Conservation (phyloP, 495 filamentous ascomycete genomes). For the Letharia columbiana region DNA sequence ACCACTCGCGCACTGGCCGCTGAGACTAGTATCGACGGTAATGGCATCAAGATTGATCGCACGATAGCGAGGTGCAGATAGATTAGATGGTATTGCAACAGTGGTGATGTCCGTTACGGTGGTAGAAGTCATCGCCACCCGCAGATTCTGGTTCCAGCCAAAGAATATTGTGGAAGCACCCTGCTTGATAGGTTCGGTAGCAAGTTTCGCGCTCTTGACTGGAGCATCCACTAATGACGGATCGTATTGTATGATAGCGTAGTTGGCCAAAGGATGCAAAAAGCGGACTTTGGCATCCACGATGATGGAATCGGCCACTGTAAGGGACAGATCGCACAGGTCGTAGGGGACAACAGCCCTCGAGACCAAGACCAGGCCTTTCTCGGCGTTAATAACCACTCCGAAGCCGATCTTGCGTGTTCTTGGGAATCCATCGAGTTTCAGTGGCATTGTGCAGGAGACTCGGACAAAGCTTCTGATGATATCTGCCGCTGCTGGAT, state of each 20-base stretch:
- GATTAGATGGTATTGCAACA: slow-evolving; percentile 90
- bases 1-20: slow-evolving; percentile 87
- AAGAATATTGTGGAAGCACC: slow-evolving; percentile 88
- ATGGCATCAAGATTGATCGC: slow-evolving; percentile 97
- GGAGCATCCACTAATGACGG: slow-evolving; percentile 85
- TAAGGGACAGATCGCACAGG: slow-evolving; percentile 89
- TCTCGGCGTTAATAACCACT: slow-evolving; percentile 88
- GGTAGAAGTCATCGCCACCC: slow-evolving; percentile 88
- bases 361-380: slow-evolving; percentile 88
- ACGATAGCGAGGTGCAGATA: slow-evolving; percentile 82
- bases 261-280: slow-evolving; percentile 97
- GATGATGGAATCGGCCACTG: slow-evolving; percentile 90
- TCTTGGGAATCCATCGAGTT: slow-evolving; percentile 91
- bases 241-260: slow-evolving; percentile 91
- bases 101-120: slow-evolving; percentile 96
- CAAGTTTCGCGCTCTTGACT: slow-evolving; percentile 78
- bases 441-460: slow-evolving; percentile 83
- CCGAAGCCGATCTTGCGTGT: slow-evolving; percentile 90
- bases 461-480: slow-evolving; percentile 93
- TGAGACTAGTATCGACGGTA: slow-evolving; percentile 88
- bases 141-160: slow-evolving; percentile 90
- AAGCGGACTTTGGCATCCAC: slow-evolving; percentile 91
- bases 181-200: slow-evolving; percentile 75
- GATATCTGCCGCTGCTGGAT: slow-evolving; percentile 83
- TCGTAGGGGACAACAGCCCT: slow-evolving; percentile 92